Evolutionary conservation across 2,329 filamentous ascomycete genomes (phyloP).

Genomic region (Nakataea oryzae): DNA sequence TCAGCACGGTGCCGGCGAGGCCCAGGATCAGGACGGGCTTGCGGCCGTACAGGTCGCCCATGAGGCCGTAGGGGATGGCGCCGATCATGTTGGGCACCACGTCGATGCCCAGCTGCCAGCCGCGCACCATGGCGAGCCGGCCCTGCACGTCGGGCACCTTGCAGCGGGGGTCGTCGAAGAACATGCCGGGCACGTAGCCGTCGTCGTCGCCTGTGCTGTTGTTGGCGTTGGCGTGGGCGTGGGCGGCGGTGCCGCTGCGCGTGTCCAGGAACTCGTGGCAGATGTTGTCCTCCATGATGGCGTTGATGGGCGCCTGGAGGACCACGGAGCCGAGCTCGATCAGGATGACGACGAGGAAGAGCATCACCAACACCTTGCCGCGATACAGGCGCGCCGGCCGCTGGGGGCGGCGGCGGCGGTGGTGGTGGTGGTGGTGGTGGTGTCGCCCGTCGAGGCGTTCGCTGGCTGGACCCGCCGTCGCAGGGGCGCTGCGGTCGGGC

Average conservation of each 20-base stretch:
- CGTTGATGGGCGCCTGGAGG: constrained; percentile 28
- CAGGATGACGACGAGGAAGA: constrained; percentile 25
- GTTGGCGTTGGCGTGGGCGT: too few species aligned
- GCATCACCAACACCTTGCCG: constrained; percentile 15
- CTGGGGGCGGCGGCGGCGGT: background rate
- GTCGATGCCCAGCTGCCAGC: constrained; percentile 33
- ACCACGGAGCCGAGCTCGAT: constrained; percentile 26
- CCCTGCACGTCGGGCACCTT: constrained; percentile 38
- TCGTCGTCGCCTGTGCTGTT: background rate
- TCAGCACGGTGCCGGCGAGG: constrained; percentile 10
- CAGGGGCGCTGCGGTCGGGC: too few species aligned
- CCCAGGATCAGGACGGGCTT: constrained; percentile 27
- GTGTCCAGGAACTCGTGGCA: constrained; percentile 35
- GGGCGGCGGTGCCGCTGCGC: constrained; percentile 12
- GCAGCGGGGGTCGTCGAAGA: constrained; percentile 30
- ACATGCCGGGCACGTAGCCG: background rate
- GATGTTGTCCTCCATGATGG: constrained; percentile 42
- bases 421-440: background rate
- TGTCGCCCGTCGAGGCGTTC: background rate
- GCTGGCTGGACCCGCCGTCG: too few species aligned
- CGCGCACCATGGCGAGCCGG: constrained; percentile 38
- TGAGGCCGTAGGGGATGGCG: constrained; percentile 33
- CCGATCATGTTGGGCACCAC: constrained; percentile 33
- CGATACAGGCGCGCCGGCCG: constrained; percentile 12
- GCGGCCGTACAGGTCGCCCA: constrained; percentile 36